Evolutionary conservation across 1,139 yeast species (phyloP).

Genomic region (Meyerozyma smithsonii): DNA sequence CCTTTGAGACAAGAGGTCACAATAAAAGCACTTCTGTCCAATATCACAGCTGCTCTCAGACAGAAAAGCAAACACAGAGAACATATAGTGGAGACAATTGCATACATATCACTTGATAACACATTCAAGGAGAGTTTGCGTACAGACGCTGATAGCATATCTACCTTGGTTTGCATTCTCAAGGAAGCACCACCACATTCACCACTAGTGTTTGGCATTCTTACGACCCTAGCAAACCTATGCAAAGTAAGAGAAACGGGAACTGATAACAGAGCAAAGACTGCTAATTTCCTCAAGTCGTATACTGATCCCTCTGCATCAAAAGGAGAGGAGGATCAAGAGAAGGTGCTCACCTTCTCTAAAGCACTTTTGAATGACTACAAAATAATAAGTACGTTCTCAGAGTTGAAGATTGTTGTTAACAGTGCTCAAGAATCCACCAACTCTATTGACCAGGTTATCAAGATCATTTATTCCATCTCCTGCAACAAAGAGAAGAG

Average conservation of each 20-base stretch:
- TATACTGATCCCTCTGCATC: not conserved
- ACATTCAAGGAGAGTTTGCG: not conserved
- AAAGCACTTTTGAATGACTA: not conserved
- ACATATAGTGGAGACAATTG: not conserved
- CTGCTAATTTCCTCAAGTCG: not conserved
- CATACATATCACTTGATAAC: not conserved
- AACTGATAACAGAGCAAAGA: not conserved
- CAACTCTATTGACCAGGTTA: conserved; percentile 15
- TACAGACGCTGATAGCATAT: not conserved
- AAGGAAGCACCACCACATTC: not conserved
- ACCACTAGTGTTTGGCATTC: not conserved
- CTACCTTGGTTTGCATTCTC: not conserved
- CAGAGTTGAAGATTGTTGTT: conserved; percentile 19
- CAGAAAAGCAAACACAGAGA: not conserved
- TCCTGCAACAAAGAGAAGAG: conserved; percentile 21
- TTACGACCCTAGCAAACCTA: not conserved
- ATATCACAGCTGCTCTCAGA: not conserved
- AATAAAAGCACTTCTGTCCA: not conserved
- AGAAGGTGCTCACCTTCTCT: not conserved
- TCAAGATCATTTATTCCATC: conserved; percentile 22
- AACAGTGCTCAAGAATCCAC: conserved; percentile 12
- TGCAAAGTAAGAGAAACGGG: not conserved
- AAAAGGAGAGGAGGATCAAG: not conserved
- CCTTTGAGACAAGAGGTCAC: not conserved
- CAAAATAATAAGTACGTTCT: conserved; percentile 14